Evolutionary conservation across 768 basidiomycete species (phyloP).

Genomic region (Auriculariales sp.): DNA sequence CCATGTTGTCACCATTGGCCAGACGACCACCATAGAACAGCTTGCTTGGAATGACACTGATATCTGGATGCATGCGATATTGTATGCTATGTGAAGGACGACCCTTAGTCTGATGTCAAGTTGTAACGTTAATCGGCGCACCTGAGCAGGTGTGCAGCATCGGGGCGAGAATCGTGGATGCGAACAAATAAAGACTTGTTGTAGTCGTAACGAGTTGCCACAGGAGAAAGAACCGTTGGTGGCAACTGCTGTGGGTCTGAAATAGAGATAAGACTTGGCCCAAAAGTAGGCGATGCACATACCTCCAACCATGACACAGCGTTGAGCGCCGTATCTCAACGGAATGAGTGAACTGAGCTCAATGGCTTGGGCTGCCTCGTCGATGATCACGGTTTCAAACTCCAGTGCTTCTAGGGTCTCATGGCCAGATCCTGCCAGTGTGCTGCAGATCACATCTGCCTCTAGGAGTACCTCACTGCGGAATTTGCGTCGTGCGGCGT

Average conservation of each 20-base stretch:
- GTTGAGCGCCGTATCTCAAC: conserved; percentile 67
- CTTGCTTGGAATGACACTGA: conserved; percentile 76
- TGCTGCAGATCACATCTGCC: conserved; percentile 89
- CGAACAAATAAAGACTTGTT: conserved; percentile 90
- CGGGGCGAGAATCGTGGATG: conserved; percentile 60
- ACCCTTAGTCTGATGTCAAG: not conserved
- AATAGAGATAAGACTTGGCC: not conserved
- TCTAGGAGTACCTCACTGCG: conserved; percentile 65
- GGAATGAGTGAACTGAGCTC: conserved; percentile 93
- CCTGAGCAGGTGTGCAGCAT: conserved; percentile 88
- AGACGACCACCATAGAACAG: conserved; percentile 76
- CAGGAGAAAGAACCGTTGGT: conserved; percentile 67
- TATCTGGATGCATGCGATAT: conserved; percentile 98
- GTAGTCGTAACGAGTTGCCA: conserved; percentile 49
- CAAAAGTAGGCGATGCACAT: conserved; percentile 4
- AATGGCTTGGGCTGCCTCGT: conserved; percentile 94
- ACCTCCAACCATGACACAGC: conserved; percentile 92
- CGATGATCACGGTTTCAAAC: conserved; percentile 93
- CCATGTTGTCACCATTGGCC: conserved; percentile 84
- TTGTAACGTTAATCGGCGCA: conserved; percentile 15
- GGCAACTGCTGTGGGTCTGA: conserved; percentile 87
- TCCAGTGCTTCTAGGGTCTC: conserved; percentile 70
- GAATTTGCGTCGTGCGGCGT: conserved; percentile 62
- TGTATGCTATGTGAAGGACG: conserved; percentile 56
- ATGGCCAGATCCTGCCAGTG: conserved; percentile 86